A percentile compares a stretch with the other conserved stretches of the same genome.
Conservation (phyloP, 163 green algal species). For the Chlorella variabilis region DNA sequence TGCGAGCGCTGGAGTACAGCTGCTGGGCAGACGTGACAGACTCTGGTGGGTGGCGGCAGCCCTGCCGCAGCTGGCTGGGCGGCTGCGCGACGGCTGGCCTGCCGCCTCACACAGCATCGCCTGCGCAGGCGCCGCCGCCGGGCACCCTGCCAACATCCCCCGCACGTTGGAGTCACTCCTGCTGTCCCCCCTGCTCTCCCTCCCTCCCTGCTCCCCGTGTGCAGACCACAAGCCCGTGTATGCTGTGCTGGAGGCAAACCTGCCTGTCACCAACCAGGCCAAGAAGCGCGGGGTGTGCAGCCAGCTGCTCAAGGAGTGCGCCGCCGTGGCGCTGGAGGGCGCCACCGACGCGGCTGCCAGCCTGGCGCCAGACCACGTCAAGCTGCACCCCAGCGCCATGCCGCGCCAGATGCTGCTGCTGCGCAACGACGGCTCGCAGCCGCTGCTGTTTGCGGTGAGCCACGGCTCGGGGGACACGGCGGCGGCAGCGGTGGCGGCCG, state of each 20-base stretch:
- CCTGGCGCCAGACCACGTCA: not conserved
- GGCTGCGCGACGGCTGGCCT: too few species aligned
- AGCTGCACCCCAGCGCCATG: slow-evolving; percentile 1
- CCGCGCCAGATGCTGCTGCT: slow-evolving; percentile 23
- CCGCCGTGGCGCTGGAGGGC: not conserved
- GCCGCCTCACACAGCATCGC: too few species aligned
- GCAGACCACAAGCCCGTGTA: slow-evolving; percentile 40
- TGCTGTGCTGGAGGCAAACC: slow-evolving; percentile 29
- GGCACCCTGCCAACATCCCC: too few species aligned
- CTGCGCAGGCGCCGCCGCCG: too few species aligned
- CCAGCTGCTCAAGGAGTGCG: slow-evolving; percentile 28
- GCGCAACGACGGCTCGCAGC: slow-evolving; percentile 8
- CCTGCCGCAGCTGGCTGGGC: slow-evolving; percentile 31
- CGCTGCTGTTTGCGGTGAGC: slow-evolving; percentile 14
- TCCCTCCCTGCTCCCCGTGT: too few species aligned
- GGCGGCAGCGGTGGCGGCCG: not conserved
- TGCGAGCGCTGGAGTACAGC: slow-evolving; percentile 63
- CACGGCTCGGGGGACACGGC: too few species aligned
- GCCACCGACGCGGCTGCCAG: not conserved
- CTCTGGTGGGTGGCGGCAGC: slow-evolving; percentile 86
- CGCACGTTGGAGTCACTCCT: too few species aligned
- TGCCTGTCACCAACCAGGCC: slow-evolving; percentile 49
- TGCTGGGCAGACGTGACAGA: slow-evolving; percentile 76
- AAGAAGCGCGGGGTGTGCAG: slow-evolving; percentile 33
- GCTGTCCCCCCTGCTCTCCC: too few species aligned